Base-by-base conservation (phyloP, 2,329 filamentous ascomycete genomes). In the Penicillium paneum region DNA sequence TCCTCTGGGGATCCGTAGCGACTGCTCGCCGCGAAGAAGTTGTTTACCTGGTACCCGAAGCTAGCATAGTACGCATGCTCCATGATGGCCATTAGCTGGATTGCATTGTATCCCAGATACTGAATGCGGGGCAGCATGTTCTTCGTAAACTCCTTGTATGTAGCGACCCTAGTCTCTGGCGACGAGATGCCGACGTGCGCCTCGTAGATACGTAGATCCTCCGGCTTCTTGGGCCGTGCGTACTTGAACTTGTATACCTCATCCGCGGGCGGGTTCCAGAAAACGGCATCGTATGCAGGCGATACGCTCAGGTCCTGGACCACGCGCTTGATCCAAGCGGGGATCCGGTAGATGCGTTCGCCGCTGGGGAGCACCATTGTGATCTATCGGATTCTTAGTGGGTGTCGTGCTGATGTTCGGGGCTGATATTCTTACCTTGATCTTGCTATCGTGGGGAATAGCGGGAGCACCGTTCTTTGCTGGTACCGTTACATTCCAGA, bases 31-130 rank as follows among this genome's bases (percentile, higher is more conserved):
- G 94, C 94, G 67, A 97, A 99, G 80, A 99, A 99, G 75, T 89
- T 97, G 79, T 97, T 99, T 76, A 99, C 85, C 75, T 99, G 94
- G 74, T 99, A 99, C 43, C 94, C 94, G 67, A 99, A 99, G 69
- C 93, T 97, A 67, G 94, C 94, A 72, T 99, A 99, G 80, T 99
- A 99, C 46, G 94, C 94, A 75, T 99, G 94, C 72, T 99, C 94
- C 93, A 99, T 99, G 69, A 99, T 82, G 42, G 94, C 94, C 94
- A 99, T 99, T 60, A 99, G 81, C 72, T 99, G 94, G 64, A 99
- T 97, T 51, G 92, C 89, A 71, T 99, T 97, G 79, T 99, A 99
- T 38, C 93, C 94, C 40, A 97, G 80, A 60, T 85, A 79, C 69
- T 92, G 88, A 76, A 99, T 97, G 54, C 93, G 85, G 15, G 93